Evolutionary conservation across 2,329 filamentous ascomycete species (phyloP), one percentile per base, ranked within the genome.

Genomic region (Aspergillus flavus): DNA sequence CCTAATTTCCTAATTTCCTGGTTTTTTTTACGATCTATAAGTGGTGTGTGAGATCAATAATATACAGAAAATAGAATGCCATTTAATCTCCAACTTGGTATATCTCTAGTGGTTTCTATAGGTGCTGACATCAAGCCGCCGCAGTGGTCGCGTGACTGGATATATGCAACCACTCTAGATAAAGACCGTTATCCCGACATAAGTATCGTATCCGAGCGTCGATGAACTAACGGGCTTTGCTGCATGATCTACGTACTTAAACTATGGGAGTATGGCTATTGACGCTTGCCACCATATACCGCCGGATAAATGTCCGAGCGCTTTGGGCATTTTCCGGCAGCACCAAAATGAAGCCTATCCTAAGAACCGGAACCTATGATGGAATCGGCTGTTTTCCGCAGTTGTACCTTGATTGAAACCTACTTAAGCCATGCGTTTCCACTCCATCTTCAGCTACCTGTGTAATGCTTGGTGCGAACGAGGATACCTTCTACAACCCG

Each of bases 261-360:
- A 19, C 16, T n/a, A 3, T 41, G 39, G 39, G 19, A 41, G 16
- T 19, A 52, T 34, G 14, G 19, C n/a, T 14, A 23, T 11, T 19
- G 16, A 52, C 21, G 30, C 10, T 52, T 26, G 21, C 23, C n/a
- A 48, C 11, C 3, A 19, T 41, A 43, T 45, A 4, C 12, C 4
- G 45, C 39, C 59, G 61, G 61, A 62, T 55, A 54, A 58, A 39
- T 54, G 34, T 62, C 61, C 61, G 61, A 12, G 34, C 12, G 43
- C 28, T 28, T 28, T 14, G 19, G 30, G 10, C 54, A 48, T 62
- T 62, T 62, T 62, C 61, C 61, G 60, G 7, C 26, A 21, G 9
- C 48, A 52, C 48, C 48, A 30, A 9, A 1, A 32, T 34, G 45
- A 48, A 48, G 45, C 12, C 12, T 26, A 26, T 26, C 23, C 23